Base-by-base conservation (phyloP, 164 flowering plant species). In the Liriodendron chinense region DNA sequence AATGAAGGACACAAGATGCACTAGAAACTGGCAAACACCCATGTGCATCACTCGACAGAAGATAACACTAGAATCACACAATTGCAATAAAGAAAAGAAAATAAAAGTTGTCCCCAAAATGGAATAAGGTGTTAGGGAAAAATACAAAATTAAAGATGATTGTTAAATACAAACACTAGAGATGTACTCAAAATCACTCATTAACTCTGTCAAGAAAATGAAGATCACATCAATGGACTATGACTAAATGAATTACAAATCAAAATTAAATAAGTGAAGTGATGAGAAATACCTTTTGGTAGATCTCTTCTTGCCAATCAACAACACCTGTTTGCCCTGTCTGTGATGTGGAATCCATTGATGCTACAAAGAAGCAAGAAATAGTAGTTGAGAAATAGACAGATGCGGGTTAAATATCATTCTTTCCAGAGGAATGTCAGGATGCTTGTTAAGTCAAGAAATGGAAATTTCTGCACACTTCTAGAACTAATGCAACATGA, bases 261-360 rank as follows among this genome's bases (percentile, higher is more conserved):
- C 9, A 53, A 53, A 53, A 8, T 53, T 12, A 12, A 53, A 53
- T 12, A 16, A 53, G 4, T 9, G 14, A 65, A 26, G 69, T 16
- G 34, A 67, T 34, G 61, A 70, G 56, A 48, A 28, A 50, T 76
- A 92, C 98, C 97, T 90, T 92, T 72, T 92, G 93, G 81, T 78
- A 84, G 43, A 84, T 75, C 77, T 93, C 98, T 79, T 94, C 98
- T 83, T 86, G 98, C 93, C 89, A 89, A 78, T 93, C 93, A 79
- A 82, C 88, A 12, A 79, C 87, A 82, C 71, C 85, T 70, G 77
- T 73, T 76, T 84, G 85, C 49, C 89, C 91, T 3, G 93, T 86
- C 82, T 90, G 89, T 34, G 87, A 78, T 28, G 89, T 85, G 34
- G 92, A 87, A 83, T 91, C 94, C 56, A 85, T 71, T 57, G 97